Base-by-base conservation (phyloP, 352 stramenopile genomes). In the Phytopythium boreale region DNA sequence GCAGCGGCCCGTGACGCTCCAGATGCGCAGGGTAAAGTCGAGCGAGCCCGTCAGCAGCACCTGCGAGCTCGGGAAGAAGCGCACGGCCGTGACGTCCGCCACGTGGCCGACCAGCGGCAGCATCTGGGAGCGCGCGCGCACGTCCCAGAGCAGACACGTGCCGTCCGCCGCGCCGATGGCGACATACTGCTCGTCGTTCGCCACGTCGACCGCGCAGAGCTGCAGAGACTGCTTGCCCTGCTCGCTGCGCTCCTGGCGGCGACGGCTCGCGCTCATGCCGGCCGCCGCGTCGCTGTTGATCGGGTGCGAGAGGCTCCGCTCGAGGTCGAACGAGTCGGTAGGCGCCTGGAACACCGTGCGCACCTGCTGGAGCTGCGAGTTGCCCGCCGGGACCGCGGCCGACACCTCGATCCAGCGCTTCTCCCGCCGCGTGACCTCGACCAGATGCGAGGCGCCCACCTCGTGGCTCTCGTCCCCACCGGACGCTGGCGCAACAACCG, bases 1-100 rank as follows among this genome's bases (percentile, higher is more conserved):
- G 46, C 82, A 92, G 5, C 61, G 72, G 10, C 78, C 83, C 22
- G 75, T 62, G 0, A 79, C 58, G 41, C 76, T 88, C 82, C 82
- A 93, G 37, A 93, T 88, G 22, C 80, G 77, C 44, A 93, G 65
- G 47, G 77, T 89, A 36, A 90, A 87, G 68, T 93, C 84, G 36
- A 90, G 46, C n/a, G 82, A 88, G 0, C 75, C 80, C 0, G 84
- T 90, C 2, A 93, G 76, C 46, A 89, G 52, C 24, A 93, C 84
- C 49, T 87, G 76, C 19, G 79, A 74, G 67, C 84, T 93, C 0
- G 84, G 84, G 39, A 90, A 93, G 66, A 93, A 93, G 20, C 59
- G 69, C 17, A 70, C 66, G 58, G 69, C 61, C 0, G 80, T 90
- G 29, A 93, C 79, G 49, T 93, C 84, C 15, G 78, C 47, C 41